phyloP scores from a whole-genome alignment of 768 basidiomycete species.

The Serendipita sp. region DNA sequence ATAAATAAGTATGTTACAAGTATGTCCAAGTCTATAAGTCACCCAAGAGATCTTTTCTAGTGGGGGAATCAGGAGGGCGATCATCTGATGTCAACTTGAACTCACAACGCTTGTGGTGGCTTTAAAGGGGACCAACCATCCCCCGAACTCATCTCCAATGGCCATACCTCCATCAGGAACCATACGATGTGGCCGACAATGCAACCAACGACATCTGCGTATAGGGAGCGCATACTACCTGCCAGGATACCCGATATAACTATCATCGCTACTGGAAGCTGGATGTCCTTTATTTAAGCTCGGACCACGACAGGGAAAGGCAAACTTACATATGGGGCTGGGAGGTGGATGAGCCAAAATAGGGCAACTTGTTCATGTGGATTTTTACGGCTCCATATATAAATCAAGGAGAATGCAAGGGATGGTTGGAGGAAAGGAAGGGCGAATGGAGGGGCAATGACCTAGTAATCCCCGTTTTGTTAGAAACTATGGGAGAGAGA shows the following conservation, averaged over 20 bases:
- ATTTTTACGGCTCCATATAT: conserved; percentile 69
- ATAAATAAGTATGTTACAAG: no score
- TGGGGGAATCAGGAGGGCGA: no score
- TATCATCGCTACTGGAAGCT: neutral
- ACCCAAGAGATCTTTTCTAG: neutral
- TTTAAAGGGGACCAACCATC: neutral
- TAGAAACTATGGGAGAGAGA: conserved; percentile 1
- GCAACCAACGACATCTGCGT: conserved; percentile 3
- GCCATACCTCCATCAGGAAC: conserved; percentile 5
- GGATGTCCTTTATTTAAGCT: neutral
- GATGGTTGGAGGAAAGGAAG: conserved; percentile 88
- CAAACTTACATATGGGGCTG: conserved; percentile 1
- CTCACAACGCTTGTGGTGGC: conserved; percentile 4
- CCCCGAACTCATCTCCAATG: conserved; percentile 2
- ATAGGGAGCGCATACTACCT: neutral
- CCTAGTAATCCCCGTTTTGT: conserved; percentile 24
- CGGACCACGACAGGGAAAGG: neutral
- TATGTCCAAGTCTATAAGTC: neutral
- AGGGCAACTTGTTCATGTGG: neutral
- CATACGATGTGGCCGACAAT: conserved; percentile 6
- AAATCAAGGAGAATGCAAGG: conserved; percentile 88
- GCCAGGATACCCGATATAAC: neutral
- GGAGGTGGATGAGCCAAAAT: neutral
- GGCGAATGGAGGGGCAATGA: conserved; percentile 73
- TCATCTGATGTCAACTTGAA: neutral